Conservation (phyloP, 768 basidiomycete species). For the Glaciozyma martinii region DNA sequence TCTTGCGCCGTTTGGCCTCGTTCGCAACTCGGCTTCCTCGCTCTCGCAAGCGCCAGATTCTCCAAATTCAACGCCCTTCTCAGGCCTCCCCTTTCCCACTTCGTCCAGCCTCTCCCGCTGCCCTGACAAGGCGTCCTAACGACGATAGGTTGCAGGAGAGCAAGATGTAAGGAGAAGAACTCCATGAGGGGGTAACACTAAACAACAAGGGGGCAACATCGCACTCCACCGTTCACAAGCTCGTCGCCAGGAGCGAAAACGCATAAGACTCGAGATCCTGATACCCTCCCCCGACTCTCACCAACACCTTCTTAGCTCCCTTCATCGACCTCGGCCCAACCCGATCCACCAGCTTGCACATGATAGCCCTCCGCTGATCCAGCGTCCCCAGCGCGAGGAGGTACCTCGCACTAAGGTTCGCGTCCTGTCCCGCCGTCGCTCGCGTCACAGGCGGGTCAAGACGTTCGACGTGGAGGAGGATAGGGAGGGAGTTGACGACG, state of each 20-base stretch:
- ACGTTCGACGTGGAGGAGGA: constrained; percentile 56
- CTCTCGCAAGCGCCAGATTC: no score
- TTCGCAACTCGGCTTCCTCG: no score
- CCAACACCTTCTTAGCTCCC: constrained; percentile 75
- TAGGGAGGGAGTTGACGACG: constrained; percentile 67
- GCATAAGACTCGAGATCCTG: constrained; percentile 17
- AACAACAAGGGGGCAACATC: no score
- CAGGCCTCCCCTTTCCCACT: no score
- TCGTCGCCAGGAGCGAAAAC: neutral
- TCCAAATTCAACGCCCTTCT: no score
- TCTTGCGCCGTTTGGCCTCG: no score
- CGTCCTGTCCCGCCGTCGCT: constrained; percentile 50
- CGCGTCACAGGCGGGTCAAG: constrained; percentile 65
- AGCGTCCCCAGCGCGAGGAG: constrained; percentile 44
- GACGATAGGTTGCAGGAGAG: no score
- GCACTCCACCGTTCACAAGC: neutral
- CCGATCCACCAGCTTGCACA: constrained; percentile 69
- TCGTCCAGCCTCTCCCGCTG: no score
- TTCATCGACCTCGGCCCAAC: constrained; percentile 49
- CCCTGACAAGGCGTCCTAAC: no score
- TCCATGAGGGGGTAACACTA: no score
- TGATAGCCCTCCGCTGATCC: constrained; percentile 61
- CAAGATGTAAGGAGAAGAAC: no score
- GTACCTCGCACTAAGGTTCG: constrained; percentile 73
- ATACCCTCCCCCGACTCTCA: constrained; percentile 62